Evolutionary conservation across 2,329 filamentous ascomycete species (phyloP).

Genomic region (Pseudogymnoascus sp.): DNA sequence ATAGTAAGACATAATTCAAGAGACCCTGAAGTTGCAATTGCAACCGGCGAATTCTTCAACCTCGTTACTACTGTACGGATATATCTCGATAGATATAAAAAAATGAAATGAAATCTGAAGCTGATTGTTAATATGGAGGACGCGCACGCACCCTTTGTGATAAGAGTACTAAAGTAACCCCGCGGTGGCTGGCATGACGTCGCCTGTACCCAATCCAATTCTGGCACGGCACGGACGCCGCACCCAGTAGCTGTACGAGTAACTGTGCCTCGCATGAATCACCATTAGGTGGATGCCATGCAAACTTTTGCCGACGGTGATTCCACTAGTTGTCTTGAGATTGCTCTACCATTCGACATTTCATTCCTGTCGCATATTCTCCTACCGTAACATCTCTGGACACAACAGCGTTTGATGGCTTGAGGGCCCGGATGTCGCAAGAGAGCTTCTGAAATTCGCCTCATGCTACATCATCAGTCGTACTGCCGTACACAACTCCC

Average conservation of each 20-base stretch:
- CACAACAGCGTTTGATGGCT: neutral
- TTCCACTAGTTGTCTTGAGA: neutral
- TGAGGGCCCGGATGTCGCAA: neutral
- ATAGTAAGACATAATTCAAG: neutral
- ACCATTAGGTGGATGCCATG: neutral
- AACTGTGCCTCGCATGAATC: conserved; percentile 1
- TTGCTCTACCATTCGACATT: neutral
- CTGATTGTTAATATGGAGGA: neutral
- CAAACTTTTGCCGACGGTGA: neutral
- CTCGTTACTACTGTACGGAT: neutral
- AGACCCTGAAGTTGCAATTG: conserved; percentile 6
- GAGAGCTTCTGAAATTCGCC: neutral
- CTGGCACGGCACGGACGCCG: neutral
- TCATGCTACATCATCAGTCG: neutral
- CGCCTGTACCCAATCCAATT: neutral
- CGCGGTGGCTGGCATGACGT: conserved; percentile 1
- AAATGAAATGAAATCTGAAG: neutral
- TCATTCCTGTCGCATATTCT: neutral
- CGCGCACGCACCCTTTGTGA: neutral
- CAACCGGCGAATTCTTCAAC: neutral
- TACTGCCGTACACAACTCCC: neutral
- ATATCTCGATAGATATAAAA: neutral
- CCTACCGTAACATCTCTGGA: neutral
- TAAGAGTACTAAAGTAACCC: neutral
- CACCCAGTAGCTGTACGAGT: conserved; percentile 7